A percentile compares a stretch with the other conserved stretches of the same genome.
Evolutionary conservation across 106 monocot genomes (phyloP).

Genomic region (Dendrobium huoshanense): DNA sequence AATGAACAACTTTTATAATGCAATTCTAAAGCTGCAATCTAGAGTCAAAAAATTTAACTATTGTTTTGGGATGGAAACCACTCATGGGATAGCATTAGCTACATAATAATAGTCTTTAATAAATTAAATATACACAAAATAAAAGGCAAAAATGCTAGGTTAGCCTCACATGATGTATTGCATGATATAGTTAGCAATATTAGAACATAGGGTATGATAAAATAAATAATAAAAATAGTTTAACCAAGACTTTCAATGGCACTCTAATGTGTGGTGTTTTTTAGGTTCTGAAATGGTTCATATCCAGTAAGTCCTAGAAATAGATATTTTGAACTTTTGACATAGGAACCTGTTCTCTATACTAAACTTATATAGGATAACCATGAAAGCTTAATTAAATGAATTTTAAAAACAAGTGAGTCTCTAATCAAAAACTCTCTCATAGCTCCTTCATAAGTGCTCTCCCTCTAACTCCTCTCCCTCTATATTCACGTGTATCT

Average conservation of each 20-base stretch:
- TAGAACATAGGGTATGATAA: neutral
- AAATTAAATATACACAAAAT: neutral
- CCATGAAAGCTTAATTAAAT: neutral
- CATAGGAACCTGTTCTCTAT: neutral
- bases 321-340: neutral
- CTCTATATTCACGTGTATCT: neutral
- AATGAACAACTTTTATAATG: neutral
- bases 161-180: neutral
- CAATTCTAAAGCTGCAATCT: neutral
- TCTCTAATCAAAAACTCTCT: neutral
- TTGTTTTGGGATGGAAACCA: neutral
- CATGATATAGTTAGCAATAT: neutral
- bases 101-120: neutral
- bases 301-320: neutral
- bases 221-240: neutral
- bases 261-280: neutral
- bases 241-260: neutral
- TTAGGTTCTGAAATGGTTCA: neutral
- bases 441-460: neutral
- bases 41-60: neutral
- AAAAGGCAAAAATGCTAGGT: neutral
- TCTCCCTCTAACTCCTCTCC: neutral
- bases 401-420: neutral
- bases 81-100: neutral
- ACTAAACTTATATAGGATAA: neutral